These are phyloP conservation scores for Corylus avellana DNA, from an alignment of 306 rosid species.

Conservation along the genomic window DNA sequence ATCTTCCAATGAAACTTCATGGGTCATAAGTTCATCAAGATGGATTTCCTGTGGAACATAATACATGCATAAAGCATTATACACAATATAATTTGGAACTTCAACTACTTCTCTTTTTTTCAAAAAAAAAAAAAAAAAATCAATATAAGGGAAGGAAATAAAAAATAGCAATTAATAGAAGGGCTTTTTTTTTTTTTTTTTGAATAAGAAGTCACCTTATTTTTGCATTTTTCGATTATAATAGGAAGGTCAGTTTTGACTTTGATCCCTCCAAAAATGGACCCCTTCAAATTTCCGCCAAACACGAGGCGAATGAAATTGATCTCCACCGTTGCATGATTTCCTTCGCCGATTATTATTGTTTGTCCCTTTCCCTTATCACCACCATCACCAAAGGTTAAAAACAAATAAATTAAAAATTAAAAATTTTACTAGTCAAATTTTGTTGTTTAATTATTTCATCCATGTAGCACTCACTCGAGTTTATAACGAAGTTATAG, in stretches of 20 bases:
- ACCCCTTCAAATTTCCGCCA: conserved; percentile 53
- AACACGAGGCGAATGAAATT: conserved; percentile 4
- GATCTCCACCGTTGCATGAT: conserved; percentile 19
- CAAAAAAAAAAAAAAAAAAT: not conserved
- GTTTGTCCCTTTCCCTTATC: conserved; percentile 44
- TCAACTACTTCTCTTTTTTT: not conserved
- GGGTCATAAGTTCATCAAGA: conserved; percentile 46
- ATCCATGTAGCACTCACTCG: fast-evolving
- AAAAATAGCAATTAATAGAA: too few species aligned
- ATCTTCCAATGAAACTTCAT: conserved; percentile 34
- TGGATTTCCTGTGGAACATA: conserved; percentile 41
- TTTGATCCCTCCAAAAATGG: conserved; percentile 51
- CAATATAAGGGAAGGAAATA: too few species aligned
- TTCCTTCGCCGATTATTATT: conserved; percentile 32
- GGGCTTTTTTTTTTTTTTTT: not conserved
- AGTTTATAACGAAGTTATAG: too few species aligned
- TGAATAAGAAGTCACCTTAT: conserved; percentile 27
- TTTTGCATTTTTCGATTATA: conserved; percentile 39
- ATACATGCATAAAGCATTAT: too few species aligned
- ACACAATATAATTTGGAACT: too few species aligned
- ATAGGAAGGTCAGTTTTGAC: conserved; percentile 43
- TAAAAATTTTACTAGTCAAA: not conserved
- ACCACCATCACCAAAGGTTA: conserved; percentile 29
- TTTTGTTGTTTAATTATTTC: too few species aligned
- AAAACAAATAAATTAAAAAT: not conserved